Evolutionary conservation across 73 alveolate genomes (phyloP), one percentile per base, ranked within the genome.

Genomic region (Diophrys sp.): DNA sequence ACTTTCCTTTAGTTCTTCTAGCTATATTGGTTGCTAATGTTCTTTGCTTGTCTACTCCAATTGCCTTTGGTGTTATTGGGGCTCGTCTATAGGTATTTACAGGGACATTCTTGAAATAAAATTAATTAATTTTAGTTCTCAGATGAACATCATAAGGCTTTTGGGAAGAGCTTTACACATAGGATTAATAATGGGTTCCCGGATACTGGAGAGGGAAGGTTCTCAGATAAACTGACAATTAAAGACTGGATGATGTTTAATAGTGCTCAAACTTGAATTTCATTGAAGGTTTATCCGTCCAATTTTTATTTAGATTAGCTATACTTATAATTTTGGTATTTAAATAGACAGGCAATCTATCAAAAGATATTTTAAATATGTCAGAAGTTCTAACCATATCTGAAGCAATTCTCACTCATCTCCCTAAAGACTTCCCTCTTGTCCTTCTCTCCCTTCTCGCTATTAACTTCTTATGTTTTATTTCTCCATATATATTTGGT

Each of bases 181-280:
- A 44, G 18, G 62, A 44, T 44, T 18, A 44, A 44, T 18, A 5
- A 44, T 18, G 91, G 91, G 66, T 84, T 69, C 78, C 92, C 92
- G n/a, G 92, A 84, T 69, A 84, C 54, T 70, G 92, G 92, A 24
- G 34, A 62, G 31, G 92, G 92, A 54, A 29, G 77, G 28, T 84
- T 56, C 67, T 78, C 92, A 0, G 78, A 79, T 24, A 79, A 84
- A 68, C 71, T 84, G 2, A 33, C 75, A 29, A 78, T 77, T 62
- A 72, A 56, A n/a, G 67, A 77, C 23, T 84, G 92, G 92, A 53
- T 62, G 62, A 74, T 57, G 56, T 66, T 79, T 54, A 81, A 80
- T 56, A 54, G 54, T n/a, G 77, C 84, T 2, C 74, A 84, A 78
- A 77, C n/a, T n/a, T n/a, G n/a, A n/a, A n/a, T n/a, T n/a, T n/a